Conservation (phyloP, 352 stramenopile genomes). For the Phytopythium aichiense region DNA sequence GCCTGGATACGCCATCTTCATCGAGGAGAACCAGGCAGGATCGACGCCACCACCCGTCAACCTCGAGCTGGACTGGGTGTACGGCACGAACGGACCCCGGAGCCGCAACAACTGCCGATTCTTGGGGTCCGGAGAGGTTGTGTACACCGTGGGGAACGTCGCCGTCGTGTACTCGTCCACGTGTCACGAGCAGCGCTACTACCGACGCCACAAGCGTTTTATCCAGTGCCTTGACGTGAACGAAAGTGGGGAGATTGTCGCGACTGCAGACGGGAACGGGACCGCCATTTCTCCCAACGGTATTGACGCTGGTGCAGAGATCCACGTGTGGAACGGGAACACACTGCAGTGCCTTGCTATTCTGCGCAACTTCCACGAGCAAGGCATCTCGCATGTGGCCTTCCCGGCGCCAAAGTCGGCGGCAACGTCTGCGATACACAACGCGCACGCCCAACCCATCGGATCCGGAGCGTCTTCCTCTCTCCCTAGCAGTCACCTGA, state of each 20-base stretch:
- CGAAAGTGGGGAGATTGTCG: slow-evolving; percentile 51
- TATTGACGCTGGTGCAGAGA: slow-evolving; percentile 24
- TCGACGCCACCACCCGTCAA: slow-evolving; percentile 54
- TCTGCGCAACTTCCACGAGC: slow-evolving; percentile 56
- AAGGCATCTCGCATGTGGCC: slow-evolving; percentile 44
- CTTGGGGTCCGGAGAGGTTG: slow-evolving; percentile 47
- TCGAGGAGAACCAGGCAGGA: not conserved
- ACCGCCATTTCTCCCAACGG: slow-evolving; percentile 3
- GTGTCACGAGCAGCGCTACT: slow-evolving; percentile 66
- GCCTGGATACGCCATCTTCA: not conserved
- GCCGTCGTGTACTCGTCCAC: slow-evolving; percentile 64
- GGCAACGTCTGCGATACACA: slow-evolving; percentile 31
- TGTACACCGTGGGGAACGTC: slow-evolving; percentile 75
- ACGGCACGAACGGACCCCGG: slow-evolving; percentile 48
- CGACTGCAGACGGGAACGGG: slow-evolving; percentile 43
- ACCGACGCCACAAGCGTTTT: slow-evolving; percentile 48
- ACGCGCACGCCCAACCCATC: slow-evolving; percentile 21
- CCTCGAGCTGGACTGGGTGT: slow-evolving; percentile 72
- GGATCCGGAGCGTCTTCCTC: slow-evolving; percentile 22
- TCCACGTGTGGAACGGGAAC: slow-evolving; percentile 66
- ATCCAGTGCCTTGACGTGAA: slow-evolving; percentile 69
- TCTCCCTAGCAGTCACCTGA: slow-evolving; percentile 36
- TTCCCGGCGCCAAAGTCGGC: slow-evolving; percentile 53
- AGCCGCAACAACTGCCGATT: slow-evolving; percentile 47
- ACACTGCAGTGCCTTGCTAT: slow-evolving; percentile 71